Evolutionary conservation across 2,329 filamentous ascomycete genomes (phyloP).

Genomic region (Claviceps spartinae): DNA sequence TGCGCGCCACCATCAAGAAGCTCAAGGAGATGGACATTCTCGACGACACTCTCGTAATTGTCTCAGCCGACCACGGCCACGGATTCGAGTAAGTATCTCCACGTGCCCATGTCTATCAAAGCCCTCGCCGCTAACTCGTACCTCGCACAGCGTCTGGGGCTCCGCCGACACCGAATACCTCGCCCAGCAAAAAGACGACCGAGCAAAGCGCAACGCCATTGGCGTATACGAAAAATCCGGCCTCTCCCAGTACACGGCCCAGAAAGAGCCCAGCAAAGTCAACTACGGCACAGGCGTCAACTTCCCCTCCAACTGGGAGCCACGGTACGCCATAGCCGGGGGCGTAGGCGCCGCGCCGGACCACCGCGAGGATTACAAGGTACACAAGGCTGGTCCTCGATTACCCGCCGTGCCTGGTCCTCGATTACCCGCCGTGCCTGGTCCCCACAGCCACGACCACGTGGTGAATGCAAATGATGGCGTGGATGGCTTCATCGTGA

Average conservation of each 20-base stretch:
- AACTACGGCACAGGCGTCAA: constrained; percentile 59
- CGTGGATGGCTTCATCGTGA: constrained; percentile 54
- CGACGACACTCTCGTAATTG: constrained; percentile 64
- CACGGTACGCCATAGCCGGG: constrained; percentile 65
- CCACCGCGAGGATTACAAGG: constrained; percentile 60
- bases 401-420: constrained; percentile 41
- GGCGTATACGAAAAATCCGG: constrained; percentile 63
- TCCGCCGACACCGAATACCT: constrained; percentile 71
- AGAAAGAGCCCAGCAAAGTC: constrained; percentile 37
- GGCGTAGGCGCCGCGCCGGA: constrained; percentile 63
- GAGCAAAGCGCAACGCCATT: constrained; percentile 61
- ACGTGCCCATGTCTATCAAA: background rate
- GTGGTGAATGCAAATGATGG: constrained; percentile 52
- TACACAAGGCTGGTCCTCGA: constrained; percentile 54
- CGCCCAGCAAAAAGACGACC: constrained; percentile 47
- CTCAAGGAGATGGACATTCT: constrained; percentile 52
- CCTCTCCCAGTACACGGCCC: constrained; percentile 55
- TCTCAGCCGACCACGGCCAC: constrained; percentile 81
- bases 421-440: constrained; percentile 43
- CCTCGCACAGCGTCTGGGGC: constrained; percentile 50
- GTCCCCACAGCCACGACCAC: constrained; percentile 46
- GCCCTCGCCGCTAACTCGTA: constrained; percentile 2
- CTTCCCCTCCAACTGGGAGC: constrained; percentile 78
- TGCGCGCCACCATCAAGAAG: constrained; percentile 60
- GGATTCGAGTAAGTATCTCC: constrained; percentile 50